phyloP scores from a whole-genome alignment of 352 stramenopile genomes.

The Globisporangium nunn region DNA sequence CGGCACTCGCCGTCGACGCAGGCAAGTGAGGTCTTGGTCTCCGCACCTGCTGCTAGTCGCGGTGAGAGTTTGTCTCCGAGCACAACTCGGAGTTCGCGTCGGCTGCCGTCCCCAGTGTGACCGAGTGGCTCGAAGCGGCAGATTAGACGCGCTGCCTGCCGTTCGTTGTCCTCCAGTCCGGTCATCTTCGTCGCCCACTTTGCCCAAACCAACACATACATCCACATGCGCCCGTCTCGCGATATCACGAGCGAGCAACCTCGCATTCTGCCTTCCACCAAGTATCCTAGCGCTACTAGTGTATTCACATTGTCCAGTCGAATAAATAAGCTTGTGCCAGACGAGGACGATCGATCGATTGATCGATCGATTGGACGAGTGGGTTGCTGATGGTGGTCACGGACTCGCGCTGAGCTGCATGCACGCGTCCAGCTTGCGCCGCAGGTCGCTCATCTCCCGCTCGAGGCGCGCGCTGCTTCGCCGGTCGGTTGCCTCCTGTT shows the following conservation, averaged over 20 bases:
- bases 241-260: no score
- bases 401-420: constrained; percentile 16
- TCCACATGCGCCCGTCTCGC: no score
- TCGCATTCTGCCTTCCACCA: neutral
- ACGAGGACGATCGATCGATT: no score
- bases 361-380: no score
- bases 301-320: neutral
- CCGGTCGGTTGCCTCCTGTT: neutral
- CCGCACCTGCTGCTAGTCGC: no score
- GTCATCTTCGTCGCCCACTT: neutral
- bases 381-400: neutral
- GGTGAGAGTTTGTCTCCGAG: neutral
- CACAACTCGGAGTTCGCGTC: constrained; percentile 1
- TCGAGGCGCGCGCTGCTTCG: constrained; percentile 32
- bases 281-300: neutral
- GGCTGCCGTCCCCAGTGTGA: constrained; percentile 9
- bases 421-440: constrained; percentile 54
- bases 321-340: neutral
- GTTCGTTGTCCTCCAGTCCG: neutral
- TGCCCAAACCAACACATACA: no score
- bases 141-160: neutral
- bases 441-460: constrained; percentile 42
- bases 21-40: neutral
- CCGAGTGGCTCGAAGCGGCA: neutral
- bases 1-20: neutral